These are phyloP conservation scores for Leucocoprinus birnbaumii DNA, from an alignment of 768 basidiomycete species.

Conservation along the genomic window DNA sequence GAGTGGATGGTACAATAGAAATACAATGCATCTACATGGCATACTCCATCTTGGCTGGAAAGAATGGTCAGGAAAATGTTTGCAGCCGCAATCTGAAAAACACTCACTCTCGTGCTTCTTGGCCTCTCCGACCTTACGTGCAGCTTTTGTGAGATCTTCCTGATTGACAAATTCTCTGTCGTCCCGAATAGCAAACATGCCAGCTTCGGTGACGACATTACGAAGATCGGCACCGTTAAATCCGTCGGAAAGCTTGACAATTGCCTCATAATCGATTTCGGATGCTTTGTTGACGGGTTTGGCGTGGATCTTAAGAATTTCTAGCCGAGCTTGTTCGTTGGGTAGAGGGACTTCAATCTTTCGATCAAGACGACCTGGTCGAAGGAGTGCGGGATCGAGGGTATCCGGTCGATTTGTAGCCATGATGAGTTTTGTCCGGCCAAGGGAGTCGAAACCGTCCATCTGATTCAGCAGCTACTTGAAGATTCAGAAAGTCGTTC, in stretches of 20 bases:
- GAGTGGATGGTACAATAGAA: slow-evolving; percentile 14
- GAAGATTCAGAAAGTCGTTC: not conserved
- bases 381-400: slow-evolving; percentile 92
- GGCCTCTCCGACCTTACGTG: slow-evolving; percentile 90
- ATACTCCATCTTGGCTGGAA: slow-evolving; percentile 54
- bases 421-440: slow-evolving; percentile 96
- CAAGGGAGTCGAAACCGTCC: slow-evolving; percentile 98
- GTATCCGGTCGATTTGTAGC: slow-evolving; percentile 99
- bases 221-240: slow-evolving; percentile 98
- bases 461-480: slow-evolving; percentile 92
- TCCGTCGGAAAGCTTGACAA: slow-evolving; percentile 92
- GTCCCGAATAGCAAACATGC: slow-evolving; percentile 98
- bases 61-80: too few species aligned
- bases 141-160: slow-evolving; percentile 95
- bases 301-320: slow-evolving; percentile 97
- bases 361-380: slow-evolving; percentile 93
- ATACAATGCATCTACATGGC: slow-evolving; percentile 30
- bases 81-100: too few species aligned
- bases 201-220: slow-evolving; percentile 93
- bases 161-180: slow-evolving; percentile 90
- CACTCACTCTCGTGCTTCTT: slow-evolving; percentile 96
- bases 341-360: slow-evolving; percentile 98
- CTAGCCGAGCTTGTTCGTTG: slow-evolving; percentile 93
- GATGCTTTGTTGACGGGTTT: slow-evolving; percentile 91
- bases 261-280: slow-evolving; percentile 96